phyloP scores from a whole-genome alignment of 148 eudicot species.

The Dianthus caryophyllus region DNA sequence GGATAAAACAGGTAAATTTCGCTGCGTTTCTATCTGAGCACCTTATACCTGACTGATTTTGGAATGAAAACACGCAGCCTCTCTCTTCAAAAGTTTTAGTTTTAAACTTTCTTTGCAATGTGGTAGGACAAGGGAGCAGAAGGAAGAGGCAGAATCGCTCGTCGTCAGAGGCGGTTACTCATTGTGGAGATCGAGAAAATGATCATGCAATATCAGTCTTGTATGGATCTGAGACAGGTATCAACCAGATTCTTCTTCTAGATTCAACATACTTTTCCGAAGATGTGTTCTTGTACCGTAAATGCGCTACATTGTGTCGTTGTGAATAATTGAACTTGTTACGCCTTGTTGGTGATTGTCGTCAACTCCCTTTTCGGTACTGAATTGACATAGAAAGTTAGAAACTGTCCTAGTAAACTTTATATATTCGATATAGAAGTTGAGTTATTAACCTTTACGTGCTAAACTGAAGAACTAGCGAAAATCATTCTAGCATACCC shows the following conservation, averaged over 20 bases:
- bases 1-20: conserved; percentile 74
- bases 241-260: background rate
- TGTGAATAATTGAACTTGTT: background rate
- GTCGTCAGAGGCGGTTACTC: conserved; percentile 77
- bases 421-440: too few relatives aligned
- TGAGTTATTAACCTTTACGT: background rate
- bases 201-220: conserved; percentile 72
- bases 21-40: background rate
- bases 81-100: background rate
- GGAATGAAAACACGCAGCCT: background rate
- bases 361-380: background rate
- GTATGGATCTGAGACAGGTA: conserved; percentile 75
- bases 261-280: background rate
- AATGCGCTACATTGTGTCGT: background rate
- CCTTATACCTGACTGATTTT: background rate
- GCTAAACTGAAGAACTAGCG: background rate
- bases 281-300: background rate
- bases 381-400: background rate
- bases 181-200: conserved; percentile 87
- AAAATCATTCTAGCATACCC: background rate
- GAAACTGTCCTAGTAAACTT: background rate
- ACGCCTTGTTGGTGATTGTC: background rate
- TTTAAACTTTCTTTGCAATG: background rate
- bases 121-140: conserved; percentile 82
- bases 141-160: conserved; percentile 93